A percentile compares a stretch with the other conserved stretches of the same genome.
These are phyloP conservation scores for Microthlaspi erraticum DNA, from an alignment of 345 rosid species.

Conservation along the genomic window DNA sequence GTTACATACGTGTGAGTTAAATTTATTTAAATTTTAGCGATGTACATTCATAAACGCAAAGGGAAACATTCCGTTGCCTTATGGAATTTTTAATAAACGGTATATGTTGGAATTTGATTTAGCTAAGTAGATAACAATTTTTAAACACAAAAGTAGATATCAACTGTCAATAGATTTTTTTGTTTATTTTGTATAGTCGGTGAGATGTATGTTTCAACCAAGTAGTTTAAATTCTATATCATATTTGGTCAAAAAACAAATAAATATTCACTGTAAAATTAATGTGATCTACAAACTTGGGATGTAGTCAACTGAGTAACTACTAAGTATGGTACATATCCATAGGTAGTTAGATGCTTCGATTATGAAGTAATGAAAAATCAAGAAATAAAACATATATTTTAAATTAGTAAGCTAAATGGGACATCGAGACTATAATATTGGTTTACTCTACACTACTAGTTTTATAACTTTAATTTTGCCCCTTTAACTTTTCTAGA, in stretches of 20 bases:
- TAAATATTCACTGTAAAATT: background rate
- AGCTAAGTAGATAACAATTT: background rate
- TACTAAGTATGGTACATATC: background rate
- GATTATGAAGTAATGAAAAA: background rate
- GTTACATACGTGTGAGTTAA: constrained; percentile 1
- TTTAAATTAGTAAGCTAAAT: background rate
- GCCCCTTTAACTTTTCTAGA: too few relatives aligned
- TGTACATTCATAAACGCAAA: background rate
- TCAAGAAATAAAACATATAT: background rate
- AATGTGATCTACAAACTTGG: background rate
- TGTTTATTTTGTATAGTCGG: constrained; percentile 5
- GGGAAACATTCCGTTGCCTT: constrained; percentile 26
- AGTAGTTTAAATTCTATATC: background rate
- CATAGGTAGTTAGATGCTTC: background rate
- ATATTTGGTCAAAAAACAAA: background rate
- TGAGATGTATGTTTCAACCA: constrained; percentile 18
- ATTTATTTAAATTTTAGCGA: background rate
- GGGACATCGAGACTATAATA: background rate
- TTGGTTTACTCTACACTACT: background rate
- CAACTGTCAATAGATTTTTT: background rate
- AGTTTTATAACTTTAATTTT: too few relatives aligned
- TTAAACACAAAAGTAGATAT: background rate
- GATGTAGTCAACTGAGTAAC: background rate
- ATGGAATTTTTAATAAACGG: background rate
- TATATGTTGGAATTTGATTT: background rate